A percentile compares a stretch with the other conserved stretches of the same genome.
These are phyloP conservation scores for Herpotrichia juniperi DNA, from an alignment of 2,329 filamentous ascomycete species.

Conservation along the genomic window DNA sequence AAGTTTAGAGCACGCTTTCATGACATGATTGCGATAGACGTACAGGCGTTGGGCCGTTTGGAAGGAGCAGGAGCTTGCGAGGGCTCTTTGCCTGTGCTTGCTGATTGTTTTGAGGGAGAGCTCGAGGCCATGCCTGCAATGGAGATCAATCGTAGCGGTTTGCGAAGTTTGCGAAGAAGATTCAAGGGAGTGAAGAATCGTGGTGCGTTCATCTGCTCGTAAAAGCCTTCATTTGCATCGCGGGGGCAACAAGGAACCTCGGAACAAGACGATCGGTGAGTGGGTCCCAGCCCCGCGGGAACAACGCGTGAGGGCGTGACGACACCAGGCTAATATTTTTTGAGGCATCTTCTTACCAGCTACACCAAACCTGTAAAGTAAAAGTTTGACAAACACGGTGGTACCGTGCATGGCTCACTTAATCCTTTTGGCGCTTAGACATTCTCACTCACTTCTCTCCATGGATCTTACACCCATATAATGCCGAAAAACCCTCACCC, in stretches of 20 bases:
- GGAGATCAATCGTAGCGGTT: no score
- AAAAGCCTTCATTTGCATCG: not conserved
- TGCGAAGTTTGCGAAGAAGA: no score
- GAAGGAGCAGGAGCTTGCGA: conserved; percentile 17
- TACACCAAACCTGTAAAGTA: not conserved
- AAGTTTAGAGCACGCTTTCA: conserved; percentile 16
- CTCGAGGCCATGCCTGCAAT: conserved; percentile 22
- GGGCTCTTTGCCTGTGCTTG: conserved; percentile 29
- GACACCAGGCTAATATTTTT: no score
- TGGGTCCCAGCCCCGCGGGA: no score
- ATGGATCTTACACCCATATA: not conserved
- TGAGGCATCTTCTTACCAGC: no score
- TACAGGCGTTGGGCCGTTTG: conserved; percentile 48
- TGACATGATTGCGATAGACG: not conserved
- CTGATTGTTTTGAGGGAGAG: not conserved
- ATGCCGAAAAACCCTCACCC: conserved; percentile 59
- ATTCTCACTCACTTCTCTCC: not conserved
- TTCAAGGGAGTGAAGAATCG: no score
- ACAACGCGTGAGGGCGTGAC: not conserved
- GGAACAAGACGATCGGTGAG: not conserved
- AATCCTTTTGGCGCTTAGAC: no score
- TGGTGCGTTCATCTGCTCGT: no score
- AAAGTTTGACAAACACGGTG: no score
- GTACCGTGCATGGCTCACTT: no score
- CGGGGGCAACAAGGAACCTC: not conserved